Evolutionary conservation across 1,284 basidiomycete genomes (phyloP).

Genomic region (Ceratobasidium theobromae): DNA sequence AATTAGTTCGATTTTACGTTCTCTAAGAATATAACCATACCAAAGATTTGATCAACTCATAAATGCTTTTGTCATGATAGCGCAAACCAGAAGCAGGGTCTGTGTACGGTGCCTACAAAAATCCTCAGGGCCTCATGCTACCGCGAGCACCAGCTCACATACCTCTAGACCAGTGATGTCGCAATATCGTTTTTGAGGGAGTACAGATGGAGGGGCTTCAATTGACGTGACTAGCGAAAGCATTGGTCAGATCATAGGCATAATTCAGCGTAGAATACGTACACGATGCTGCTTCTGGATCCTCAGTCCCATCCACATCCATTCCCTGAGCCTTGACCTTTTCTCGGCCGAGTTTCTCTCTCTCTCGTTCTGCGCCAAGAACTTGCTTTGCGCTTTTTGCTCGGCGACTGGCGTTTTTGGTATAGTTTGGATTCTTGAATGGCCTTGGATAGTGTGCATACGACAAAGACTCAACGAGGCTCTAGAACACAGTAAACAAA

Average conservation of each 20-base stretch:
- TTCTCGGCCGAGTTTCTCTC: constrained; percentile 63
- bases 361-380: constrained; percentile 70
- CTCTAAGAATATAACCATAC: constrained; percentile 48
- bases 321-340: constrained; percentile 50
- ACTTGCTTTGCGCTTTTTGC: constrained; percentile 76
- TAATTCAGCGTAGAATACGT: constrained; percentile 39
- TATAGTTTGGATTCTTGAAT: constrained; percentile 71
- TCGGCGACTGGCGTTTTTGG: constrained; percentile 65
- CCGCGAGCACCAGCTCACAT: constrained; percentile 32
- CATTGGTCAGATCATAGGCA: not conserved
- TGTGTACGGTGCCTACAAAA: constrained; percentile 71
- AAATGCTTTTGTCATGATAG: constrained; percentile 84
- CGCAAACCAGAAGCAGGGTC: constrained; percentile 79
- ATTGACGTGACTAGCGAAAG: constrained; percentile 69
- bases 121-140: not conserved
- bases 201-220: constrained; percentile 79
- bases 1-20: not conserved
- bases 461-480: constrained; percentile 68
- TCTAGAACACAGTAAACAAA: constrained; percentile 45
- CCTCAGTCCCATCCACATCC: constrained; percentile 50
- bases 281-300: constrained; percentile 69
- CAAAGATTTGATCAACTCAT: constrained; percentile 76
- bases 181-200: constrained; percentile 78
- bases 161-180: constrained; percentile 87
- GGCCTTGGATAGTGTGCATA: constrained; percentile 65